Base-by-base conservation (phyloP, 768 basidiomycete genomes). In the Hericium rajendrae region DNA sequence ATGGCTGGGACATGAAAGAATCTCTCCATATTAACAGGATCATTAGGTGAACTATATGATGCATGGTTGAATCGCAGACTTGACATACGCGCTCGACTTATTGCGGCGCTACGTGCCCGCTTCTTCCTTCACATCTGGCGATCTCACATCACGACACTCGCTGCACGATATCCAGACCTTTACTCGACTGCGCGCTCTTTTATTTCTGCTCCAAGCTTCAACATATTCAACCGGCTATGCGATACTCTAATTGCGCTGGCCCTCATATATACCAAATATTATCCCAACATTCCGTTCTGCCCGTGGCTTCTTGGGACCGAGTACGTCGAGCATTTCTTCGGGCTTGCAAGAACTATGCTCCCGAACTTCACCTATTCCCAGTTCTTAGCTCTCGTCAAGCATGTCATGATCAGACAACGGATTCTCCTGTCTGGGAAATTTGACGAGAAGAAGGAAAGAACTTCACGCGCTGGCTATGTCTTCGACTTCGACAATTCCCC, bases 331-430 rank as follows among this genome's bases (percentile, higher is more conserved):
- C 66, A 1, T 60, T 32, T 32, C 28, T 32, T 32, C 8, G 28
- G 28, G 6, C 28, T 32, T 3, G 28, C 28, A 6, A 32, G 64
- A 2, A 60, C 62, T 51, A 57, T 70, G 49, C 59, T 70, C 11
- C 66, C 69, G 2, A 65, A 70, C 48, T 70, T 70, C 55, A 64
- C 66, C 5, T 70, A 64, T 28, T 58, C 62, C 0, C 67, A 70
- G 53, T 60, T 70, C 40, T 22, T 68, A 1, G 65, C 65, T 40
- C 59, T 69, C 2, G 58, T 66, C 12, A 60, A 66, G 48, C 68
- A 69, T 55, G 59, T 68, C 4, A 62, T 64, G 65, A 58, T 67
- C 1, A 54, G 66, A 1, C 69, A 70, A 48, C 57, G 55, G 0
- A 64, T 70, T 22, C 65, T 70, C 9, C 59, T 68, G 15, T 32